Evolutionary conservation across 2,329 filamentous ascomycete species (phyloP), one percentile per base, ranked within the genome.

Genomic region (Arthrobotrys iridis): DNA sequence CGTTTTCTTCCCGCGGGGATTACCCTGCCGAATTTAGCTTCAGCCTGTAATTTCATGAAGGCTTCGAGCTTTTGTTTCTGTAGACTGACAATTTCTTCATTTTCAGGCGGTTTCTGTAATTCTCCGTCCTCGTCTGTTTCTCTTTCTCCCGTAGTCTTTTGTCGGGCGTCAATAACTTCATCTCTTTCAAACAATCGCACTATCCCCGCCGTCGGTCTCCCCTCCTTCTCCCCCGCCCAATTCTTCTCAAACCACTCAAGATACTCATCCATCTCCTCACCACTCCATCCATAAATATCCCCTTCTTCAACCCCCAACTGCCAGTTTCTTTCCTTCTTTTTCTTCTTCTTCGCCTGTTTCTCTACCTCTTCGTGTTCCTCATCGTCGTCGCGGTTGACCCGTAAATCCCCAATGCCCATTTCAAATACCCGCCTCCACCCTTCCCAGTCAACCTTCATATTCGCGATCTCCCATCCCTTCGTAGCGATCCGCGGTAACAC

Each of bases 211-310:
- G 70, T 67, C 67, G 70, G 70, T 78, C 80, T 82, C 10, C 81
- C 79, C 46, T 82, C 80, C 15, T 79, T 81, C 66, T 86, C 84
- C 76, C 85, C 83, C 48, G 88, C 81, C 84, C 88, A 91, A 46
- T 86, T 90, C 68, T 85, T 85, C 80, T 91, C 88, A 80, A 91
- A 93, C 89, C 91, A 95, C 81, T 92, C 88, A 82, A 96, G 85
- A 79, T 93, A 94, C 72, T 90, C 87, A 79, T 93, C 91, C 37
- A 94, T 83, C 77, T 90, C 86, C 20, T 85, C 82, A 3, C 85
- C 82, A 1, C 83, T 84, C 87, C 93, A 89, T 0, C 83, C 81
- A 41, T 89, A 85, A 6, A 92, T 86, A 78, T 92, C 87, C 2
- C 83, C 82, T 65, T 91, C 89, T 4, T 84, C 86, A 20, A 90